A percentile compares a stretch with the other conserved stretches of the same genome.
Conservation (phyloP, 805 yeast genomes). For the Teunomyces stri region DNA sequence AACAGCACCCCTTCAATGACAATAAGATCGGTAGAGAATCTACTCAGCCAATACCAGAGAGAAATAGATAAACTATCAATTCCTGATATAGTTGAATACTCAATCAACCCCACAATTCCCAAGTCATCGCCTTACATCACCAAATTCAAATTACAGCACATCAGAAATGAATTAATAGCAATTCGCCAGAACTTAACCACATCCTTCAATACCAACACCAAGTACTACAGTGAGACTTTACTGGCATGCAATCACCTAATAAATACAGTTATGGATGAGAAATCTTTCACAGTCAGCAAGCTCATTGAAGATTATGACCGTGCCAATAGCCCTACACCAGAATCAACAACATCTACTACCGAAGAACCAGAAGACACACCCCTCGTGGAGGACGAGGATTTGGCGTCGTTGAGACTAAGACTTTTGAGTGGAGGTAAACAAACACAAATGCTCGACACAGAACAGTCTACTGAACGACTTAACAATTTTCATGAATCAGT, state of each 20-base stretch:
- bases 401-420: conserved; percentile 22
- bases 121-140: conserved; percentile 20
- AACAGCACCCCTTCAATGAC: conserved; percentile 5
- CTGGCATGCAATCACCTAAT: conserved; percentile 15
- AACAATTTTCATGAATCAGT: conserved; percentile 41
- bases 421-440: conserved; percentile 23
- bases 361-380: neutral
- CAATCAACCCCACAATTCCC: neutral
- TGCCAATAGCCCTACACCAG: conserved; percentile 3
- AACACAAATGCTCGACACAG: conserved; percentile 11
- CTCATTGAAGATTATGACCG: conserved; percentile 11
- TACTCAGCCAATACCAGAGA: conserved; percentile 17
- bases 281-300: conserved; percentile 16
- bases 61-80: conserved; percentile 15
- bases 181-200: conserved; percentile 6
- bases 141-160: conserved; percentile 18
- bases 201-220: conserved; percentile 10
- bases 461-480: conserved; percentile 13
- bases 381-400: conserved; percentile 15
- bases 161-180: conserved; percentile 14
- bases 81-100: conserved; percentile 9
- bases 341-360: neutral
- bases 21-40: conserved; percentile 16
- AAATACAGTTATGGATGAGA: conserved; percentile 18
- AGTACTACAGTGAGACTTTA: conserved; percentile 10